A percentile compares a stretch with the other conserved stretches of the same genome.
These are phyloP conservation scores for Trichopus zeylanicus DNA, from an alignment of 116 monocot species.

Conservation along the genomic window DNA sequence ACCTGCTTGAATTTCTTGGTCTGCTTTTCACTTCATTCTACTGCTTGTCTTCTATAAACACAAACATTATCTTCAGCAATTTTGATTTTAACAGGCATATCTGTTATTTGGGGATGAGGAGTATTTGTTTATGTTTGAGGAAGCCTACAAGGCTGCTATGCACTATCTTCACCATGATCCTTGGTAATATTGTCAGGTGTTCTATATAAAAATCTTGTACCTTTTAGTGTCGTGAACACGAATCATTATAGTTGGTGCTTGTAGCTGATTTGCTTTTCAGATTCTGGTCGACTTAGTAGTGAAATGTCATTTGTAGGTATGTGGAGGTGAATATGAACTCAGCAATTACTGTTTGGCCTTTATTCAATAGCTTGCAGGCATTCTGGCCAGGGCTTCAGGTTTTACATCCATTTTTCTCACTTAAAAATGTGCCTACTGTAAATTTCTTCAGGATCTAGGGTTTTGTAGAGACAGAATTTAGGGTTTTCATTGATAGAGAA, in stretches of 20 bases:
- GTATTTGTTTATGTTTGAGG: conserved; percentile 90
- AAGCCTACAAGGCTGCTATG: conserved; percentile 97
- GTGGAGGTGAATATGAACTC: conserved; percentile 99
- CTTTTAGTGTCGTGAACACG: background rate
- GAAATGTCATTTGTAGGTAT: conserved; percentile 49
- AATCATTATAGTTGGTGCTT: background rate
- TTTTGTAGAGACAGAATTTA: no score
- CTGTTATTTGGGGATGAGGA: conserved; percentile 96
- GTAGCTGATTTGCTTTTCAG: background rate
- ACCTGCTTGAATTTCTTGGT: no score
- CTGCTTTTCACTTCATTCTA: background rate
- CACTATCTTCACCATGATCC: conserved; percentile 89
- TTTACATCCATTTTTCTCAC: conserved; percentile 9
- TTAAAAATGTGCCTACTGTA: background rate
- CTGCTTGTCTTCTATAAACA: background rate
- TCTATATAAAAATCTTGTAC: background rate
- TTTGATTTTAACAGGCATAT: conserved; percentile 48
- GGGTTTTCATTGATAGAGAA: no score
- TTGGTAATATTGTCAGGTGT: conserved; percentile 40
- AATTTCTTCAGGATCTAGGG: no score
- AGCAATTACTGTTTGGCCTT: conserved; percentile 88
- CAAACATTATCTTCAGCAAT: background rate
- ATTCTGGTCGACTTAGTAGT: background rate
- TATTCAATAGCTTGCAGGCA: conserved; percentile 95
- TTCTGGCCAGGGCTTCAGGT: conserved; percentile 99